Evolutionary conservation across 345 rosid species (phyloP), one percentile per base, ranked within the genome.

Genomic region (Euphorbia tirucalli): DNA sequence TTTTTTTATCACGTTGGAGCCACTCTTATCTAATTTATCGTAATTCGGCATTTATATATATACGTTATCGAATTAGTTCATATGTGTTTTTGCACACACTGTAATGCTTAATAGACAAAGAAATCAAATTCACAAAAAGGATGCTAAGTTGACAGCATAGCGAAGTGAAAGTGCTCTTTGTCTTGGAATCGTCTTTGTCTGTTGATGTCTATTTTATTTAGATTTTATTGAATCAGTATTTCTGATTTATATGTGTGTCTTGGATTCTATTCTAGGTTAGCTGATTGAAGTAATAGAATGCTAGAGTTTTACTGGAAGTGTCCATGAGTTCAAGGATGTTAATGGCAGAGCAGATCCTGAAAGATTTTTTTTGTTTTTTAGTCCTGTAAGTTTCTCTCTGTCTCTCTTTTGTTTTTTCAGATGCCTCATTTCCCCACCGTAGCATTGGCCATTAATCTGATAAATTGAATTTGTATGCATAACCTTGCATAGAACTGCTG

Each of bases 251-350:
- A 19, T 31, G 18, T 18, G 3, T 35, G 15, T 37, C 69, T 14
- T 52, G 11, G 1, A 31, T 62, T 35, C 7, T 64, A 50, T 11
- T 72, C 35, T 52, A 63, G 43, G 70, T 11, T 72, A 71, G 60
- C 62, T 56, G 70, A 72, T 52, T 52, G 64, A 65, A 64, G 43
- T 64, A 39, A 37, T 72, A 65, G 67, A 49, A 65, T 72, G 37
- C n/a, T 72, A 56, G 74, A 44, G 52, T 7, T 46, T 46, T 46
- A 46, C 18, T 46, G 59, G 13, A 69, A 61, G 54, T 31, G 59
- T 60, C 46, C 44, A 49, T 60, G 58, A 44, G 25, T 61, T 60
- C 44, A 44, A 13, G 46, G 21, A 59, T 56, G 30, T 25, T 73
- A 65, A 43, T 21, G 44, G 48, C 14, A 54, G 44, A 28, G 65